Evolutionary conservation across 805 yeast genomes (phyloP), one percentile per base, ranked within the genome.

Genomic region (Candida nanaspora): DNA sequence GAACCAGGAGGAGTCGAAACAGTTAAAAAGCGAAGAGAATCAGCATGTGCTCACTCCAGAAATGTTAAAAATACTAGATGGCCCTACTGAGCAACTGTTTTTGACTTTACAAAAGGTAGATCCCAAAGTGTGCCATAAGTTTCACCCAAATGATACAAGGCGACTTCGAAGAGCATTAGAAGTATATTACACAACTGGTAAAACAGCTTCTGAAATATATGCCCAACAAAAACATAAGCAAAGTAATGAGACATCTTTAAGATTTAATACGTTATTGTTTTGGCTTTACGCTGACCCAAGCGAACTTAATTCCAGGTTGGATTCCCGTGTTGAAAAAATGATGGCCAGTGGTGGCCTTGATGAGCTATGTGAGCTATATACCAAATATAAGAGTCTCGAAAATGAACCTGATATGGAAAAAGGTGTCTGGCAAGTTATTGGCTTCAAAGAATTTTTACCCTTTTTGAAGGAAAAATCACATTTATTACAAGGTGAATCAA

Each of bases 381-480:
- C 61, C 0, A 65, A 63, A 22, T 82, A 72, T 36, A 48, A 63
- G 5, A 36, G 41, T 0, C 58, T 57, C 10, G 48, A 53, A 1
- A 55, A 59, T 6, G 56, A 52, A 19, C 78, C 82, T 9, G 79
- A 71, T 43, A 62, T 76, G 42, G 82, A 83, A 40, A 66, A 72
- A 43, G 98, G 98, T 2, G 73, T 91, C 0, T 88, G 88, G 88
- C 98, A 93, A 62, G 96, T 86, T 2, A 86, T 91, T 52, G 98
- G 98, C 2, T 93, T 86, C 61, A 86, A 86, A 56, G 96, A 87
- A 53, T 87, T 87, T 54, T 54, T 86, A 29, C 91, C 94, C 2
- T 86, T 44, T 31, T 45, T 60, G 21, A 31, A 32, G 7, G 16
- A 4, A 11, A 20, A 11, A 18, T 83, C 50, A 78, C 20, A 56